These are phyloP conservation scores for Penicillium sp. DNA, from an alignment of 2,329 filamentous ascomycete genomes.

Conservation along the genomic window DNA sequence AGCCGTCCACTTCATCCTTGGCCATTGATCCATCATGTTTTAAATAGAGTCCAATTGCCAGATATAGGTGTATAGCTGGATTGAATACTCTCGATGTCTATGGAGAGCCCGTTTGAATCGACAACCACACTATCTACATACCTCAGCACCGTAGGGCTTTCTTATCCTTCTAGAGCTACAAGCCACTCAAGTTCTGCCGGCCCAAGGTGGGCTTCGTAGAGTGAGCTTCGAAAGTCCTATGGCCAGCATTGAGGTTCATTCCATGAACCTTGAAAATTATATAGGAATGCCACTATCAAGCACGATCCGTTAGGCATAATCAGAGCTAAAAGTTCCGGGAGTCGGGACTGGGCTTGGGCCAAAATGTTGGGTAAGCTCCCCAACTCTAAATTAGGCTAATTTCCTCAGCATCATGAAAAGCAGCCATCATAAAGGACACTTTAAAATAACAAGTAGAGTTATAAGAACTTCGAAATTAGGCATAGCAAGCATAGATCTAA, in stretches of 20 bases:
- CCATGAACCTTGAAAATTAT: too few species aligned
- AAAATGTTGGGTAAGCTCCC: neutral
- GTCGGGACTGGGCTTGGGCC: neutral
- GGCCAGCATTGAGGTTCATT: too few species aligned
- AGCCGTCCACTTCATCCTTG: neutral
- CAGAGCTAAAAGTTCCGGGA: too few species aligned
- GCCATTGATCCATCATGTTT: neutral
- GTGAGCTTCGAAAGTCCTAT: too few species aligned
- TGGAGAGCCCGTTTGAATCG: too few species aligned
- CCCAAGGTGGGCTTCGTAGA: too few species aligned
- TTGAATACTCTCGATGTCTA: neutral
- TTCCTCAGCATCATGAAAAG: neutral
- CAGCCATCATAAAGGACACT: neutral
- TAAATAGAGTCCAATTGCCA: neutral
- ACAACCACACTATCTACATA: neutral
- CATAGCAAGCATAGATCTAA: neutral
- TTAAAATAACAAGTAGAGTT: neutral
- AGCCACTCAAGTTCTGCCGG: too few species aligned
- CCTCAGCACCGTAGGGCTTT: too few species aligned
- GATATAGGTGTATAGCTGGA: neutral
- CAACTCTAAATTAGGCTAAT: constrained; percentile 4
- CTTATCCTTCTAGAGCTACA: too few species aligned
- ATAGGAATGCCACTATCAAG: too few species aligned
- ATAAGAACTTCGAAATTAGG: neutral
- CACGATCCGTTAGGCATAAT: too few species aligned